phyloP scores from a whole-genome alignment of 192 early-diverging fungal species.

The Helicostylum pulchrum region DNA sequence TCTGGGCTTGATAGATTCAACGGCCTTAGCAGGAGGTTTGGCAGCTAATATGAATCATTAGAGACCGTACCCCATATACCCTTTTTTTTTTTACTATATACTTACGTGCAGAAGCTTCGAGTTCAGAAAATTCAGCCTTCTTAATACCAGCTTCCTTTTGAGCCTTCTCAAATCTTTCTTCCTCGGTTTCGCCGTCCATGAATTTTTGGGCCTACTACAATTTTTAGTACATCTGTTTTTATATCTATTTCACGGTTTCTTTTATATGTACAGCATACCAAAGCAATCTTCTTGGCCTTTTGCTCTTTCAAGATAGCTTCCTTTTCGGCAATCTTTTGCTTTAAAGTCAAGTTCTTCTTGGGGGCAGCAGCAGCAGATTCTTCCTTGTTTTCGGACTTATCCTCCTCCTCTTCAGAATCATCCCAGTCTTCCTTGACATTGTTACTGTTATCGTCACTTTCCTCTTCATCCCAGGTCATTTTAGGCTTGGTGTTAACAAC shows the following conservation, averaged over 20 bases:
- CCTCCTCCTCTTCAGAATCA: not conserved
- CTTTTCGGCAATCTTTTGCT: slow-evolving; percentile 59
- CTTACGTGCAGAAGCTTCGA: slow-evolving; percentile 49
- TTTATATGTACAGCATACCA: slow-evolving; percentile 1
- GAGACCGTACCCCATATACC: not conserved
- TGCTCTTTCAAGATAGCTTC: slow-evolving; percentile 43
- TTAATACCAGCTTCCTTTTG: slow-evolving; percentile 59
- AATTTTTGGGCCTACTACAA: slow-evolving; percentile 15
- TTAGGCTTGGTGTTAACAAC: slow-evolving; percentile 35
- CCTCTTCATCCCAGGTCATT: slow-evolving; percentile 64
- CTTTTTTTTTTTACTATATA: not conserved
- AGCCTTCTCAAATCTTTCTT: slow-evolving; percentile 49
- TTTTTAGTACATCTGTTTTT: too few relatives aligned
- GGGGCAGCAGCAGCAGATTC: slow-evolving; percentile 36
- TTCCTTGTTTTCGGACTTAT: slow-evolving; percentile 31
- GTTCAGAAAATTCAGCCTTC: slow-evolving; percentile 60
- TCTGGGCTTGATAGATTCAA: slow-evolving; percentile 50
- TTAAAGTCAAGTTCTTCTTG: slow-evolving; percentile 45
- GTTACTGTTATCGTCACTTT: slow-evolving; percentile 48
- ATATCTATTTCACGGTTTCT: not conserved
- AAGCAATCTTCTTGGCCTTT: slow-evolving; percentile 29
- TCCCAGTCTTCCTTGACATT: slow-evolving; percentile 60
- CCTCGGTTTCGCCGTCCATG: slow-evolving; percentile 44
- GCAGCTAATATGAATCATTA: not conserved
- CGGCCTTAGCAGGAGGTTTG: slow-evolving; percentile 7